These are phyloP conservation scores for Ustilago cynodontis DNA, from an alignment of 1,284 basidiomycete genomes.

Conservation along the genomic window DNA sequence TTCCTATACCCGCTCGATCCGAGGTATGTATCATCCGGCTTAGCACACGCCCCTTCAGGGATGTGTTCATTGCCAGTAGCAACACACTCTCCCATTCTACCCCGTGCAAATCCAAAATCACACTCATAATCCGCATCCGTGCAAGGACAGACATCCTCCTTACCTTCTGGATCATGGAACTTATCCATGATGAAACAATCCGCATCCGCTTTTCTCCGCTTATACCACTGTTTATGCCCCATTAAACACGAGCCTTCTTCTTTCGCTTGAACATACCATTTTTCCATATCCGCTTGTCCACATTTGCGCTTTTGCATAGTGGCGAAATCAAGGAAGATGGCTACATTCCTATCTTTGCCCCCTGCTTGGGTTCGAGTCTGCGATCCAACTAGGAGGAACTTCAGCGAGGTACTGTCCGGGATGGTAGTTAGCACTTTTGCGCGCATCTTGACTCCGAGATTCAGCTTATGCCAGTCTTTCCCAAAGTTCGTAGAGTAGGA, in stretches of 20 bases:
- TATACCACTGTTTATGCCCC: conserved; percentile 98
- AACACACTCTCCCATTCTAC: conserved; percentile 78
- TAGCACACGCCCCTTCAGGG: conserved; percentile 80
- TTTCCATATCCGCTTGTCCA: conserved; percentile 81
- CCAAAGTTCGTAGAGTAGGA: conserved; percentile 89
- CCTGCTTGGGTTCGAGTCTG: conserved; percentile 78
- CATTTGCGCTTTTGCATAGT: conserved; percentile 80
- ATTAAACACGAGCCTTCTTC: conserved; percentile 82
- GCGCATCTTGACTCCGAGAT: conserved; percentile 80
- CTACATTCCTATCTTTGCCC: conserved; percentile 76
- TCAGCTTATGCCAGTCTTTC: conserved; percentile 80
- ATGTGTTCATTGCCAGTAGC: conserved; percentile 87
- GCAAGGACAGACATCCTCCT: conserved; percentile 87
- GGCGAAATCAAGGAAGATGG: conserved; percentile 87
- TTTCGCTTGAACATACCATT: conserved; percentile 83
- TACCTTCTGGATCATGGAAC: conserved; percentile 71
- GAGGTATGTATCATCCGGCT: conserved; percentile 76
- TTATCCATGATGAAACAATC: conserved; percentile 94
- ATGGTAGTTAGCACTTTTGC: conserved; percentile 86
- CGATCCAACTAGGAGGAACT: conserved; percentile 89
- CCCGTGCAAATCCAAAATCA: conserved; percentile 87
- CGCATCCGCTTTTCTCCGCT: conserved; percentile 83
- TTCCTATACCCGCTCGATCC: conserved; percentile 92
- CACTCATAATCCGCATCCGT: conserved; percentile 92
- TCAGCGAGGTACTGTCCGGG: conserved; percentile 87